phyloP scores from a whole-genome alignment of 441 rosid genomes.

The Gossypium trilobum region DNA sequence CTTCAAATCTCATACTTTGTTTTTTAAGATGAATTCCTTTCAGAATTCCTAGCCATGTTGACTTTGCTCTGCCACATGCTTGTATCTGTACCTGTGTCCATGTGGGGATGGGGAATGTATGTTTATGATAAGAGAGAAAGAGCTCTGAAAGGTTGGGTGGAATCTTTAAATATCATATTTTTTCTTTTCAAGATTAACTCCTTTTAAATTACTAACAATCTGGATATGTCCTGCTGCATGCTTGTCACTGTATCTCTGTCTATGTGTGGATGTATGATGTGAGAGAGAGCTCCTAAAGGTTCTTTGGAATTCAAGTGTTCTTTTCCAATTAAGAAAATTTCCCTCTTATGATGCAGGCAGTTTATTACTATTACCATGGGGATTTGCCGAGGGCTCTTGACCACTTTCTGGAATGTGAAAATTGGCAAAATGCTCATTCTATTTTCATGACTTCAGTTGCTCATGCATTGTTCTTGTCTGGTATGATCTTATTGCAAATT shows the following conservation, averaged over 20 bases:
- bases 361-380: conserved; percentile 54
- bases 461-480: conserved; percentile 66
- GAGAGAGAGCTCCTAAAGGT: background rate
- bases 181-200: background rate
- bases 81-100: background rate
- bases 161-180: background rate
- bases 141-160: background rate
- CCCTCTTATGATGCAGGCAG: conserved; percentile 48
- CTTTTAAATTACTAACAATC: background rate
- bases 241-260: background rate
- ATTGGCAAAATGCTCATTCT: conserved; percentile 89
- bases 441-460: conserved; percentile 72
- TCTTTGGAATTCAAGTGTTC: background rate
- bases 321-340: background rate
- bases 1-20: background rate
- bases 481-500: conserved; percentile 28
- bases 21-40: background rate
- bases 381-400: conserved; percentile 72
- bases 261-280: background rate
- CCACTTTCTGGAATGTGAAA: conserved; percentile 68
- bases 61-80: background rate
- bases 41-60: background rate
- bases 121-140: background rate
- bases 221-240: background rate
- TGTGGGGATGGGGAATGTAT: background rate